phyloP scores from a whole-genome alignment of 495 filamentous ascomycete genomes.

The Aspergillus homomorphus region DNA sequence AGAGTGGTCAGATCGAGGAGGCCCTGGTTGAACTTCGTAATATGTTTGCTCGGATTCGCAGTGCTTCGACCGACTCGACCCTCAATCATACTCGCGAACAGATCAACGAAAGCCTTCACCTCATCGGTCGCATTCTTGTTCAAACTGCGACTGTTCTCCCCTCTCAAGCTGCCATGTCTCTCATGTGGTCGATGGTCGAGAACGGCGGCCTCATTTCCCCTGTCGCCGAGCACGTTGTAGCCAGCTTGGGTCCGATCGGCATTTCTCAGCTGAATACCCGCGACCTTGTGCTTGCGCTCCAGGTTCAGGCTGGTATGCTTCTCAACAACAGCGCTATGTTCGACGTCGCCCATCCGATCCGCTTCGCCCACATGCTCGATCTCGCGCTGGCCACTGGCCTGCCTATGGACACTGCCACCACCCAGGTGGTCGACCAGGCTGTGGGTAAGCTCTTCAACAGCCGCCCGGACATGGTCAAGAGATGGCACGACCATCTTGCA shows the following conservation, averaged over 20 bases:
- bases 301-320: constrained; percentile 63
- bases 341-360: constrained; percentile 54
- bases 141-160: constrained; percentile 48
- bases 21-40: constrained; percentile 71
- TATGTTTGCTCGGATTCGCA: constrained; percentile 79
- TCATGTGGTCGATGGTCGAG: constrained; percentile 73
- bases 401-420: constrained; percentile 50
- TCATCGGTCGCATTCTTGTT: constrained; percentile 59
- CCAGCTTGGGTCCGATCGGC: constrained; percentile 55
- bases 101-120: constrained; percentile 82
- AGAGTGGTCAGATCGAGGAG: constrained; percentile 71
- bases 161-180: constrained; percentile 53
- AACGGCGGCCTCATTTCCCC: constrained; percentile 61
- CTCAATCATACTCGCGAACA: constrained; percentile 57
- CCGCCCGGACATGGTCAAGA: constrained; percentile 54
- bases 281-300: constrained; percentile 59
- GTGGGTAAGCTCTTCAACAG: constrained; percentile 50
- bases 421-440: constrained; percentile 53
- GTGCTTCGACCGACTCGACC: constrained; percentile 35
- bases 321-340: constrained; percentile 41
- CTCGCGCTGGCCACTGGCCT: constrained; percentile 47
- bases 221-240: constrained; percentile 60
- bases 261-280: constrained; percentile 53
- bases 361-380: constrained; percentile 62
- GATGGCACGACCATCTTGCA: constrained; percentile 56